Base-by-base conservation (phyloP, 768 basidiomycete species). In the Tulasnella sp. region DNA sequence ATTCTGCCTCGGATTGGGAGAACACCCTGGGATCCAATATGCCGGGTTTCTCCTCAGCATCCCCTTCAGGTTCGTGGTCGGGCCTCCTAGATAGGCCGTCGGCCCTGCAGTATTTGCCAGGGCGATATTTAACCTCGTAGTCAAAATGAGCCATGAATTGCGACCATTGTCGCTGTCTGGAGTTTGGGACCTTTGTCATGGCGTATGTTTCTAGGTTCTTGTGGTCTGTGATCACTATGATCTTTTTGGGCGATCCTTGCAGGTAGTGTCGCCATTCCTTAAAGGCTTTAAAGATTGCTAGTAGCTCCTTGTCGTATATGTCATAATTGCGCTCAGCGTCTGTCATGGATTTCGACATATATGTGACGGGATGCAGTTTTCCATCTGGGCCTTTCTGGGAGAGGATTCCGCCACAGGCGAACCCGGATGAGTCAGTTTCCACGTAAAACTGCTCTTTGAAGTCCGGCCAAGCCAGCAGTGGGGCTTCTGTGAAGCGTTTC, bases 271-370 rank as follows among this genome's bases (percentile, higher is more conserved):
- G 32, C 73, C 73, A 74, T 74, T 74, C 75, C 26, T 75, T 75
- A 39, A 79, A 78, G 10, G 72, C 48, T n/a, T 73, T 39, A 40
- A 78, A 20, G 67, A 84, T 82, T 15, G 84, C 82, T 5, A 83
- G 79, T 5, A 84, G 57, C 70, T 84, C 84, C 76, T 83, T 84
- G 73, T 84, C 83, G 77, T 81, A 78, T 23, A 83, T 81, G 44
- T 80, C 77, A 78, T 84, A 80, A 37, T 79, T 80, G 10, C 5
- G 10, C 44, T 80, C 79, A 20, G 79, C 79, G 37, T 67, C 35
- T 18, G 46, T 55, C 42, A 79, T 26, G 6, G 69, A 37, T 26
- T 70, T 51, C n/a, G 79, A 80, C 9, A 9, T 42, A 44, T 51
- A 80, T 9, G 79, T 70, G 39, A 80, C 55, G 9, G 79, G 79